Base-by-base conservation (phyloP, 2,329 filamentous ascomycete genomes). In the Cyphellophora europaea region DNA sequence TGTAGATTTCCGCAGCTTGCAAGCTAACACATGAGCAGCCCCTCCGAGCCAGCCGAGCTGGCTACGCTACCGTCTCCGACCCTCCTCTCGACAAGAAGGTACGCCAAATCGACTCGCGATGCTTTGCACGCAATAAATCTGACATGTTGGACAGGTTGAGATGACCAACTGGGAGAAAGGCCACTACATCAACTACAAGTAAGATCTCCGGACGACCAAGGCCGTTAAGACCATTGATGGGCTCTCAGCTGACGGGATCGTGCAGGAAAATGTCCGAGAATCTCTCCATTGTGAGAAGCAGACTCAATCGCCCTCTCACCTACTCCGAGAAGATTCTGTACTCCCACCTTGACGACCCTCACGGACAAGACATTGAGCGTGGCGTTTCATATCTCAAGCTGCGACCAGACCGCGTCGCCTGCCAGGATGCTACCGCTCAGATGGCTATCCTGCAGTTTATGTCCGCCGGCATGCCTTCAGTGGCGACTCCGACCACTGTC, bases 371-470 rank as follows among this genome's bases (percentile, higher is more conserved):
- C 33, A 93, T 98, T 54, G 79, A 95, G 77, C 86, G 91, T 62
- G 91, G 91, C 57, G 77, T 77, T 54, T 95, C 88, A 42, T 96
- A 98, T 69, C 78, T 98, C 50, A 95, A 89, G 72, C 79, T 98
- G 51, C 84, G 91, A 49, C 91, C 91, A 39, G 91, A 98, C 61
- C 85, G 91, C 65, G 91, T 98, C 55, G 91, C 91, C 63, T 96
- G 91, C 74, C 91, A 98, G 73, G 91, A 98, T 76, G 91, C 91
- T 59, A 96, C 91, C 42, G 91, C 91, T 47, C 91, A 98, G 75
- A 98, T 98, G 91, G 91, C 91, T 48, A 94, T 98, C 51, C 75
- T 98, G 41, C 91, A 98, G 72, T 98, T 98, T 77, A 98, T 98
- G 88, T 94, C 86, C 37, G 89, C 91, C 42, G 89, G 89, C 62